Evolutionary conservation across 169 alveolate species (phyloP), one percentile per base, ranked within the genome.

Genomic region (Ichthyophthirius multifiliis): DNA sequence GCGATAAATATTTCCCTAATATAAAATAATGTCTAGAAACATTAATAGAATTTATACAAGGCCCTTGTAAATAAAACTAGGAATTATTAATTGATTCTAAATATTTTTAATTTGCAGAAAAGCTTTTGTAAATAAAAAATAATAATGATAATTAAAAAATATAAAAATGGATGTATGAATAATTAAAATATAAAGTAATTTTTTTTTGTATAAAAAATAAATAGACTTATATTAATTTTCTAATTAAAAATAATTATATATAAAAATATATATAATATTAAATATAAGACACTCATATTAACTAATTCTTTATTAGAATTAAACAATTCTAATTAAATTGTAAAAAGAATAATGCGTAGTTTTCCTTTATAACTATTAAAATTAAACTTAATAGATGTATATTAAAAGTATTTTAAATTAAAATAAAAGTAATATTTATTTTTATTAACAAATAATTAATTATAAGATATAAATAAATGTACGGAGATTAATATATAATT

Each of bases 321-420:
- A 43, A 81, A 81, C 43, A 35, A 43, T 30, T 75, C 67, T 15
- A 64, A 75, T 27, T 46, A 45, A 13, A 82, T 76, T 9, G 37
- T 81, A 34, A 81, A 81, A 37, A 81, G 86, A 71, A 81, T 81
- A 15, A 81, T 81, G 86, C 45, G 86, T 30, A 64, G 80, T n/a
- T 43, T 81, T 3, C 86, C 86, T n/a, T 20, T 81, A 0, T 81
- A 81, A 81, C 47, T 81, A 0, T 20, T 81, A 39, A 81, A 71
- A 41, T 71, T 46, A 32, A 81, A 81, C 34, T 43, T 81, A 44
- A 81, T 65, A 0, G 20, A 31, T 39, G 62, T 81, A n/a, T 81
- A 71, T 43, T 47, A 48, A n/a, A n/a, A n/a, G n/a, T n/a, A n/a
- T n/a, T n/a, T n/a, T n/a, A n/a, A n/a, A n/a, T n/a, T n/a, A n/a